Conservation (phyloP, 495 filamentous ascomycete species). For the Glutinoglossum americanum region DNA sequence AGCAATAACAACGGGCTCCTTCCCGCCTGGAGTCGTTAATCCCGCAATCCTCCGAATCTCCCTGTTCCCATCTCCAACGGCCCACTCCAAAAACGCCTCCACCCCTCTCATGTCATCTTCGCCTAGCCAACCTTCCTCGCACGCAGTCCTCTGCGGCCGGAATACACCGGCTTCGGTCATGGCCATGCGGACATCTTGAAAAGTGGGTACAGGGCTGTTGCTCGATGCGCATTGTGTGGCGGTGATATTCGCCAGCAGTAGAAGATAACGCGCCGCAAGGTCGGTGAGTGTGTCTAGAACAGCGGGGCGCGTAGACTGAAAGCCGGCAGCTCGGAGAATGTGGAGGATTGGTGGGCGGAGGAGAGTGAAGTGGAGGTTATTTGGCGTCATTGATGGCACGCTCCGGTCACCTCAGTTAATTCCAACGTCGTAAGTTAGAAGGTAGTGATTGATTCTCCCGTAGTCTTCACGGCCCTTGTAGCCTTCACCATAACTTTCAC, state of each 20-base stretch:
- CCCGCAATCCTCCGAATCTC: slow-evolving; percentile 56
- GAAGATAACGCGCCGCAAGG: slow-evolving; percentile 50
- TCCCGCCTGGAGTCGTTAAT: slow-evolving; percentile 18
- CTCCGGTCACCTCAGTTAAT: not conserved
- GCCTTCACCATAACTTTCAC: no score
- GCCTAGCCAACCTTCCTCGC: slow-evolving; percentile 34
- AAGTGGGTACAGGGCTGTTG: slow-evolving; percentile 25
- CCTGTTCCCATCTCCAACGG: slow-evolving; percentile 36
- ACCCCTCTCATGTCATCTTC: slow-evolving; percentile 56
- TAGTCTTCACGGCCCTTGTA: no score
- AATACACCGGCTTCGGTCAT: slow-evolving; percentile 54
- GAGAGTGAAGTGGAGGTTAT: slow-evolving; percentile 45
- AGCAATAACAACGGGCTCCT: slow-evolving; percentile 26
- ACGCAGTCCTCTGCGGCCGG: slow-evolving; percentile 32
- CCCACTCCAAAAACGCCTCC: slow-evolving; percentile 54
- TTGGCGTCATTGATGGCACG: slow-evolving; percentile 11
- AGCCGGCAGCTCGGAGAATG: slow-evolving; percentile 71
- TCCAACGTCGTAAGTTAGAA: no score
- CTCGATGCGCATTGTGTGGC: slow-evolving; percentile 33
- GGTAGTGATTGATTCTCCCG: no score
- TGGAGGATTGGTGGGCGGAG: slow-evolving; percentile 65
- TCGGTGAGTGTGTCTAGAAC: slow-evolving; percentile 63
- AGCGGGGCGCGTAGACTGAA: slow-evolving; percentile 48
- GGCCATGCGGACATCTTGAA: slow-evolving; percentile 67
- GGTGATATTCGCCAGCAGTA: slow-evolving; percentile 40